These are phyloP conservation scores for Hygrophila difformis DNA, from an alignment of 257 asterid species.

Conservation along the genomic window DNA sequence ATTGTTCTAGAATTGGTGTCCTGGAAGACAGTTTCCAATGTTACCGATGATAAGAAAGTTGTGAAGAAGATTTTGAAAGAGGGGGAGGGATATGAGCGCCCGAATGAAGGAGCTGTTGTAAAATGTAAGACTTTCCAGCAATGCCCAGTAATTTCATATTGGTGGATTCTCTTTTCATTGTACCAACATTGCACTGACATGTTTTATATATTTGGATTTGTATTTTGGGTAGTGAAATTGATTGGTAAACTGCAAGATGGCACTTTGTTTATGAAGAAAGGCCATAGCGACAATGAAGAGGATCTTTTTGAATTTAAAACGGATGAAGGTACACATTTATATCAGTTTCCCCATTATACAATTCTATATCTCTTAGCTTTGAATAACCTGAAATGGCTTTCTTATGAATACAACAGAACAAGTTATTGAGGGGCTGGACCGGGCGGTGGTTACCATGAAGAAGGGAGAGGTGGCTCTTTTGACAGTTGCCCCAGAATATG, in stretches of 20 bases:
- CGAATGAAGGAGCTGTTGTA: slow-evolving; percentile 51
- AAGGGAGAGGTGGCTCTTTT: slow-evolving; percentile 39
- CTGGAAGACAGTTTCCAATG: slow-evolving; percentile 52
- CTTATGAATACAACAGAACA: slow-evolving; percentile 23
- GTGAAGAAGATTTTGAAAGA: slow-evolving; percentile 49
- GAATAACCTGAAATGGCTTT: no score
- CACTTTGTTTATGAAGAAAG: slow-evolving; percentile 35
- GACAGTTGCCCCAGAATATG: slow-evolving; percentile 39
- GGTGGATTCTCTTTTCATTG: no score
- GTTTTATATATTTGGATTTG: not conserved
- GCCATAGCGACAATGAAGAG: slow-evolving; percentile 26
- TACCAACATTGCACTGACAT: not conserved
- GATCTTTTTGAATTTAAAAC: slow-evolving; percentile 39
- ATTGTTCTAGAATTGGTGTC: slow-evolving; percentile 44
- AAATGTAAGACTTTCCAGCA: slow-evolving; percentile 21
- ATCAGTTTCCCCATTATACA: no score
- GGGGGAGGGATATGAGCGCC: slow-evolving; percentile 48
- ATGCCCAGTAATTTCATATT: no score
- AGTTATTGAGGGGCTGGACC: slow-evolving; percentile 39
- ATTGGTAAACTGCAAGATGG: slow-evolving; percentile 55
- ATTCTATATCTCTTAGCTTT: not conserved
- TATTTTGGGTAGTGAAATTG: slow-evolving; percentile 32
- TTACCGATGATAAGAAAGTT: slow-evolving; percentile 66
- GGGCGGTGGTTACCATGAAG: slow-evolving; percentile 37
- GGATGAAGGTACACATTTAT: slow-evolving; percentile 41